These are phyloP conservation scores for Amphicarpaea edgeworthii DNA, from an alignment of 306 rosid species.

Conservation along the genomic window DNA sequence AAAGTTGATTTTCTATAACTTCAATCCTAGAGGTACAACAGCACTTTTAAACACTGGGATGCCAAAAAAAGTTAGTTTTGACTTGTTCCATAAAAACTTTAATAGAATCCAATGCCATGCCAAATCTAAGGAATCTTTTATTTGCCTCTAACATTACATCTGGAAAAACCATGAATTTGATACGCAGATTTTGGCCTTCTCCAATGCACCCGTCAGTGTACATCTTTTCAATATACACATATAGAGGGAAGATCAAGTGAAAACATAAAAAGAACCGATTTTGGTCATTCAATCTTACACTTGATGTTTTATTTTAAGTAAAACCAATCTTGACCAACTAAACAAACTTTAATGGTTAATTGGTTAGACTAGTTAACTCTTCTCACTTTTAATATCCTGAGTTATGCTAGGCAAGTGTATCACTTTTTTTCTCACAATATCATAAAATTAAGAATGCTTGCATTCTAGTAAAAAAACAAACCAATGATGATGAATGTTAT, in stretches of 20 bases:
- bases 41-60: background rate
- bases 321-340: background rate
- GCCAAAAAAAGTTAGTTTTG: too few species aligned
- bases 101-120: background rate
- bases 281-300: background rate
- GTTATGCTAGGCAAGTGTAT: background rate
- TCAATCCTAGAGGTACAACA: background rate
- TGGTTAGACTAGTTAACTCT: too few species aligned
- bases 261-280: background rate
- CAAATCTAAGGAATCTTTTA: background rate
- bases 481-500: background rate
- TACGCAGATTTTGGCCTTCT: background rate
- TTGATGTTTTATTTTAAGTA: background rate
- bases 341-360: too few species aligned
- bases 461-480: constrained; percentile 14
- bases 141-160: background rate
- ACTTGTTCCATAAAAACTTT: background rate
- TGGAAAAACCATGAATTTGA: background rate
- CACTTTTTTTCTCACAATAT: background rate
- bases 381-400: too few species aligned
- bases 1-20: background rate
- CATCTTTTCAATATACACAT: too few species aligned
- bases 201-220: too few species aligned
- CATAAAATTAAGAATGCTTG: background rate
- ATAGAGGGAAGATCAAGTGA: background rate